Percentiles rank a stretch among this genome's conserved stretches.
phyloP scores from a whole-genome alignment of 352 stramenopile species.

The Phytopythium delawarense region DNA sequence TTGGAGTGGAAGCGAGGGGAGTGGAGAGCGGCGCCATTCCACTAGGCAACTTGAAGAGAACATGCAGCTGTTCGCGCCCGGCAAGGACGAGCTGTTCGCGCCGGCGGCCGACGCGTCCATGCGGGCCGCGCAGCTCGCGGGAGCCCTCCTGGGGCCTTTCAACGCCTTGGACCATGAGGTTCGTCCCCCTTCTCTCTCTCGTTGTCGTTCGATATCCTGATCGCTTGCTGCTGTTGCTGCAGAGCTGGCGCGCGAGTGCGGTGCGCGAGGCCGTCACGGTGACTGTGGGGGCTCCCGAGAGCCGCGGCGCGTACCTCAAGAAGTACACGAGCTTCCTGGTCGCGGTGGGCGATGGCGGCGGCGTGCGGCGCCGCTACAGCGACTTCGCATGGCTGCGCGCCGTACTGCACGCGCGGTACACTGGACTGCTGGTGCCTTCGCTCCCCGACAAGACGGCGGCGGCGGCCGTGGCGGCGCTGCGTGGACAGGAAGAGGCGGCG shows the following conservation, averaged over 20 bases:
- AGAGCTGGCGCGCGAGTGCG: slow-evolving; percentile 17
- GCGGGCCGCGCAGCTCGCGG: slow-evolving; percentile 26
- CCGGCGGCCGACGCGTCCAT: slow-evolving; percentile 29
- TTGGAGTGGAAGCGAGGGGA: neutral
- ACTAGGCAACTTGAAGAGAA: neutral
- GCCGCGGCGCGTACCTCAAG: slow-evolving; percentile 56
- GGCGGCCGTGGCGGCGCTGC: slow-evolving; percentile 10
- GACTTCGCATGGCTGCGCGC: slow-evolving; percentile 74
- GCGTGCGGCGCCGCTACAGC: slow-evolving; percentile 57
- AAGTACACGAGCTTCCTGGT: slow-evolving; percentile 74
- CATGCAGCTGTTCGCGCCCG: slow-evolving; percentile 43
- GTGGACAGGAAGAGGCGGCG: slow-evolving; percentile 36
- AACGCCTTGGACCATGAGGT: slow-evolving; percentile 31
- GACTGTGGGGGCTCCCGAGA: slow-evolving; percentile 49
- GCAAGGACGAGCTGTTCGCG: slow-evolving; percentile 23
- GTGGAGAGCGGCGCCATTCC: too few species aligned
- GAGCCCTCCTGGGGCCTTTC: slow-evolving; percentile 14
- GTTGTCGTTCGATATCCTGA: neutral
- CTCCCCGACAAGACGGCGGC: slow-evolving; percentile 61
- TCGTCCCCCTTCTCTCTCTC: neutral
- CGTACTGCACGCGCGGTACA: slow-evolving; percentile 53
- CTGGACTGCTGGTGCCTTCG: slow-evolving; percentile 61
- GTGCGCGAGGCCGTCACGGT: slow-evolving; percentile 14
- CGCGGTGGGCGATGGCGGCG: slow-evolving; percentile 10
- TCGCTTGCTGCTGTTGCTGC: slow-evolving; percentile 7